phyloP scores from a whole-genome alignment of 1,284 basidiomycete species.

The Heterobasidion occidentale region DNA sequence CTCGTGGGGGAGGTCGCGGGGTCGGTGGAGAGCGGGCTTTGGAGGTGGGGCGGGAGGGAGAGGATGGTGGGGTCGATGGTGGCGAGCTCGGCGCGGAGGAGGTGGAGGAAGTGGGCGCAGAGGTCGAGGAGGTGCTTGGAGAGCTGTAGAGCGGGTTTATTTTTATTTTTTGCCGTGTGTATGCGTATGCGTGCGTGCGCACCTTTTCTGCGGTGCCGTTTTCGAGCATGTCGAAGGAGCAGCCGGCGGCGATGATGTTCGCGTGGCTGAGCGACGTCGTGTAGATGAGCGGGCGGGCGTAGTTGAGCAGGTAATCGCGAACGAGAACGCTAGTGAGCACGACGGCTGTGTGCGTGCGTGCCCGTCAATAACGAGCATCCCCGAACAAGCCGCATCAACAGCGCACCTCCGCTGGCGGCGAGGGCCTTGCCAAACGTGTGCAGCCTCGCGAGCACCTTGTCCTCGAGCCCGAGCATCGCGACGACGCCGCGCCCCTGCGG shows the following conservation, averaged over 20 bases:
- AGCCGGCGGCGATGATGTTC: conserved; percentile 68
- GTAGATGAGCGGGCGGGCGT: conserved; percentile 87
- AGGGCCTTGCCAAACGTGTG: conserved; percentile 69
- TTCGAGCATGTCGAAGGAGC: conserved; percentile 68
- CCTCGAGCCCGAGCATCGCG: conserved; percentile 52
- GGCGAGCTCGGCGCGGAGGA: conserved; percentile 26
- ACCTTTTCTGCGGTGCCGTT: conserved; percentile 58
- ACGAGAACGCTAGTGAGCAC: conserved; percentile 68
- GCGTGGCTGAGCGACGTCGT: conserved; percentile 77
- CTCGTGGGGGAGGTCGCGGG: conserved; percentile 8
- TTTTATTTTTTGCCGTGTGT: not conserved
- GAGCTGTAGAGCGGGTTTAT: conserved; percentile 25
- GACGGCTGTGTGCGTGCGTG: conserved; percentile 56
- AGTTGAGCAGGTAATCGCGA: conserved; percentile 85
- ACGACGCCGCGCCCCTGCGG: conserved; percentile 72
- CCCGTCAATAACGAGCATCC: not conserved
- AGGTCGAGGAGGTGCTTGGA: conserved; percentile 32
- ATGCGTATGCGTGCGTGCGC: conserved; percentile 6
- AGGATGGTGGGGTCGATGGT: conserved; percentile 33
- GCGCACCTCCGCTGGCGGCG: conserved; percentile 73
- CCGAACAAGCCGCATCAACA: not conserved
- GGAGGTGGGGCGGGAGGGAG: conserved; percentile 32
- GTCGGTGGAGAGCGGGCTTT: conserved; percentile 11
- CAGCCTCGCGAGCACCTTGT: conserved; percentile 52
- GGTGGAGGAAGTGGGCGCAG: conserved; percentile 28